Evolutionary conservation across 2,329 filamentous ascomycete genomes (phyloP).

Genomic region (Teratosphaeria destructans): DNA sequence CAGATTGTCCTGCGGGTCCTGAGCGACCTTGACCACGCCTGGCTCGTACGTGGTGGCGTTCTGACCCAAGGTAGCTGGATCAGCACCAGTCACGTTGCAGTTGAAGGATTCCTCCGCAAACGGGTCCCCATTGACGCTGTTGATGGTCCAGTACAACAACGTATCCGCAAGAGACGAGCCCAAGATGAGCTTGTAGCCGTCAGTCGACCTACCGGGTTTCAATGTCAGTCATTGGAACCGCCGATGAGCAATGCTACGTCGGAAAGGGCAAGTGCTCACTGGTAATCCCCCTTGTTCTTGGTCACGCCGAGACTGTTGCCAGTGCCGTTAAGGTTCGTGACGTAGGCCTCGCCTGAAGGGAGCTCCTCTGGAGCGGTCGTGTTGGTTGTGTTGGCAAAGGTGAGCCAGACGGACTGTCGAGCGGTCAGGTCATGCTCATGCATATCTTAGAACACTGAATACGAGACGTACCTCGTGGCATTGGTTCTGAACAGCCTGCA

Average conservation of each 20-base stretch:
- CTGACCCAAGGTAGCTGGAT: constrained; percentile 1
- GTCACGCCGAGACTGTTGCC: constrained; percentile 24
- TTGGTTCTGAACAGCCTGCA: constrained; percentile 5
- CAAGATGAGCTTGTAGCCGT: constrained; percentile 17
- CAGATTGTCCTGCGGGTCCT: background rate
- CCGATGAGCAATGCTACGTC: background rate
- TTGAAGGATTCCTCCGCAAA: constrained; percentile 13
- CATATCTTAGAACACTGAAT: constrained; percentile 7
- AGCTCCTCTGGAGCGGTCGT: constrained; percentile 10
- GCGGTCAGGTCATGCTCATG: constrained; percentile 16
- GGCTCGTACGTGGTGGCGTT: constrained; percentile 2
- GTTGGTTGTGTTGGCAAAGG: constrained; percentile 13
- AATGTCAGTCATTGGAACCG: background rate
- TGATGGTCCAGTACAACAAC: constrained; percentile 21
- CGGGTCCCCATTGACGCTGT: constrained; percentile 17
- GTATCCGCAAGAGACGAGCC: constrained; percentile 13
- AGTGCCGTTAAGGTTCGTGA: constrained; percentile 12
- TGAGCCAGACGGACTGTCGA: constrained; percentile 14
- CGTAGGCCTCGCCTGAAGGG: constrained; percentile 11
- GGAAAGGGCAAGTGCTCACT: background rate
- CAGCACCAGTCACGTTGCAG: constrained; percentile 8
- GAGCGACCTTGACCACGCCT: background rate
- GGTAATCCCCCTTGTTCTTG: constrained; percentile 14
- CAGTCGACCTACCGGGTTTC: constrained; percentile 1
- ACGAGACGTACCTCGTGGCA: constrained; percentile 1